Percentiles rank a stretch among this genome's conserved stretches.
phyloP scores from a whole-genome alignment of 495 filamentous ascomycete species.

The Hypoxylon trugodes region DNA sequence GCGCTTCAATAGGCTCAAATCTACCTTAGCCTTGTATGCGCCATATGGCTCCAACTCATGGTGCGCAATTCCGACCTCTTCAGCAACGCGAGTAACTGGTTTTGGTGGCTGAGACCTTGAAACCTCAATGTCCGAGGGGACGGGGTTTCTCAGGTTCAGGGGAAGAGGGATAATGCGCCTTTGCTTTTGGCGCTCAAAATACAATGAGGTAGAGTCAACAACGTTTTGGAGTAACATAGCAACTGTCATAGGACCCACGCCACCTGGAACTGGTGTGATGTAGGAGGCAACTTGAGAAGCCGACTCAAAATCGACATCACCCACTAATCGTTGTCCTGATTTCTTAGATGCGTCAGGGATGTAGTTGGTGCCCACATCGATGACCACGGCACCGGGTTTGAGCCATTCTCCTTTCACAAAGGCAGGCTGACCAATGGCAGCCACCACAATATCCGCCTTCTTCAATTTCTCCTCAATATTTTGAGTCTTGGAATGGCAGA shows the following conservation, averaged over 20 bases:
- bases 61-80: constrained; percentile 84
- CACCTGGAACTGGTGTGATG: constrained; percentile 96
- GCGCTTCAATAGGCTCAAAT: constrained; percentile 79
- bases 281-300: constrained; percentile 88
- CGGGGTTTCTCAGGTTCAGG: constrained; percentile 74
- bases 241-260: constrained; percentile 98
- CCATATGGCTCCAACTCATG: constrained; percentile 95
- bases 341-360: constrained; percentile 93
- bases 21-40: constrained; percentile 93
- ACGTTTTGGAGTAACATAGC: constrained; percentile 97
- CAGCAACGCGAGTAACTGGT: constrained; percentile 80
- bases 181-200: constrained; percentile 82
- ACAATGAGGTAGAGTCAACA: constrained; percentile 78
- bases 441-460: constrained; percentile 87
- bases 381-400: constrained; percentile 91
- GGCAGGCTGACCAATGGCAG: constrained; percentile 85
- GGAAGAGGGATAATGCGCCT: constrained; percentile 80
- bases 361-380: constrained; percentile 98
- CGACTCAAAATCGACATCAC: constrained; percentile 92
- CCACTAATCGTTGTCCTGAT: constrained; percentile 91
- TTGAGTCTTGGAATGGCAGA: constrained; percentile 90
- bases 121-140: constrained; percentile 93
- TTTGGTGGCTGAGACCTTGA: constrained; percentile 91
- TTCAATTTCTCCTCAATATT: constrained; percentile 77
- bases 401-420: constrained; percentile 96